phyloP scores from a whole-genome alignment of 2,329 filamentous ascomycete species.

The Aspergillus sp. region DNA sequence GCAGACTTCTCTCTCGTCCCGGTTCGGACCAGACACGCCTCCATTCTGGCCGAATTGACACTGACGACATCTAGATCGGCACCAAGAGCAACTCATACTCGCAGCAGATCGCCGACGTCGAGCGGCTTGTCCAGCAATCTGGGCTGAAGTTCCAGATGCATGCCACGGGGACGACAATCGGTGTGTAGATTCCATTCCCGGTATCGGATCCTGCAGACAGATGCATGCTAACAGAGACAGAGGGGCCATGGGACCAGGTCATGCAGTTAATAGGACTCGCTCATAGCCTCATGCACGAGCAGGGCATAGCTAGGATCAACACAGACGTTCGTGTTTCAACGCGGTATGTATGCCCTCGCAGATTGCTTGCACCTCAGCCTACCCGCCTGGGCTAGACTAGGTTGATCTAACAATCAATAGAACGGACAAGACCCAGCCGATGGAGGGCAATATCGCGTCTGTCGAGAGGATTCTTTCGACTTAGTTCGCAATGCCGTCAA shows the following conservation, averaged over 20 bases:
- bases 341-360: too few species aligned
- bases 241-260: slow-evolving; percentile 79
- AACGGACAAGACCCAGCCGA: slow-evolving; percentile 71
- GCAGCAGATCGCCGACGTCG: slow-evolving; percentile 73
- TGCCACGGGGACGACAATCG: slow-evolving; percentile 77
- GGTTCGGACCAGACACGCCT: slow-evolving; percentile 5
- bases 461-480: slow-evolving; percentile 42
- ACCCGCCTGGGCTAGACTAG: too few species aligned
- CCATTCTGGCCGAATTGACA: neutral
- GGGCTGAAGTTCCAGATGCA: slow-evolving; percentile 77
- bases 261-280: slow-evolving; percentile 70
- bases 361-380: too few species aligned
- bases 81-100: slow-evolving; percentile 63
- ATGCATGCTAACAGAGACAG: slow-evolving; percentile 35
- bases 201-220: neutral
- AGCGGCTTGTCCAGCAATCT: slow-evolving; percentile 66
- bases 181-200: slow-evolving; percentile 39
- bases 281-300: slow-evolving; percentile 61
- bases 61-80: slow-evolving; percentile 46
- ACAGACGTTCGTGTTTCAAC: slow-evolving; percentile 74
- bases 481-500: neutral
- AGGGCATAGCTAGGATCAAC: slow-evolving; percentile 69
- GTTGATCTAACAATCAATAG: too few species aligned
- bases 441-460: slow-evolving; percentile 60
- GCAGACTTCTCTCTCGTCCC: slow-evolving; percentile 84